These are phyloP conservation scores for Pterocarpus santalinus DNA, from an alignment of 306 rosid species.

Conservation along the genomic window DNA sequence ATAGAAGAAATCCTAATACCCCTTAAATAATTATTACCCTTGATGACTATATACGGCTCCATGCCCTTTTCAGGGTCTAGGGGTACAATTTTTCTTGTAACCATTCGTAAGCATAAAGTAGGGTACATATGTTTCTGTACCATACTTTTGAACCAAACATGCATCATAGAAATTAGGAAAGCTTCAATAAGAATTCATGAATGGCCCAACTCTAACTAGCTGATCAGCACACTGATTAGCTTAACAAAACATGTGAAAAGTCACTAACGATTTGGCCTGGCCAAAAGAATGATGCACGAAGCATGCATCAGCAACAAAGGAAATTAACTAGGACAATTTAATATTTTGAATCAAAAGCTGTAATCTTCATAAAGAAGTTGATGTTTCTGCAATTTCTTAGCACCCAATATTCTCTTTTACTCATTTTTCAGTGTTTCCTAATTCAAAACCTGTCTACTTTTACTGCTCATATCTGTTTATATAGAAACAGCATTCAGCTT, in stretches of 20 bases:
- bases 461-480: too few relatives aligned
- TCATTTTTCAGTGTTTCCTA: constrained; percentile 25
- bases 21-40: constrained; percentile 25
- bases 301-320: not conserved
- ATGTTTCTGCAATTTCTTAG: not conserved
- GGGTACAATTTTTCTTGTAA: constrained; percentile 37
- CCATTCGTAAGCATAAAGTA: not conserved
- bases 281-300: constrained; percentile 28
- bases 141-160: too few relatives aligned
- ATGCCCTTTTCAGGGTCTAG: constrained; percentile 34
- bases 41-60: not conserved
- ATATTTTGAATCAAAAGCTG: constrained; percentile 38
- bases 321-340: not conserved
- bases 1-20: not conserved
- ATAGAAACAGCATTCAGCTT: too few relatives aligned
- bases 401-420: not conserved
- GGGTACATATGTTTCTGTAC: too few relatives aligned
- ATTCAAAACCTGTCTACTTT: constrained; percentile 5
- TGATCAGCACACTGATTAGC: not conserved
- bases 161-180: too few relatives aligned
- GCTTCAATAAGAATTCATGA: too few relatives aligned
- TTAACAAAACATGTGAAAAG: constrained; percentile 25
- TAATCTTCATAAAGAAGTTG: constrained; percentile 13
- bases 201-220: constrained; percentile 29
- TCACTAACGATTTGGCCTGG: constrained; percentile 39